Percentiles rank a stretch among this genome's conserved stretches.
Evolutionary conservation across 1,284 basidiomycete genomes (phyloP).

Genomic region (Fereydounia khargensis): DNA sequence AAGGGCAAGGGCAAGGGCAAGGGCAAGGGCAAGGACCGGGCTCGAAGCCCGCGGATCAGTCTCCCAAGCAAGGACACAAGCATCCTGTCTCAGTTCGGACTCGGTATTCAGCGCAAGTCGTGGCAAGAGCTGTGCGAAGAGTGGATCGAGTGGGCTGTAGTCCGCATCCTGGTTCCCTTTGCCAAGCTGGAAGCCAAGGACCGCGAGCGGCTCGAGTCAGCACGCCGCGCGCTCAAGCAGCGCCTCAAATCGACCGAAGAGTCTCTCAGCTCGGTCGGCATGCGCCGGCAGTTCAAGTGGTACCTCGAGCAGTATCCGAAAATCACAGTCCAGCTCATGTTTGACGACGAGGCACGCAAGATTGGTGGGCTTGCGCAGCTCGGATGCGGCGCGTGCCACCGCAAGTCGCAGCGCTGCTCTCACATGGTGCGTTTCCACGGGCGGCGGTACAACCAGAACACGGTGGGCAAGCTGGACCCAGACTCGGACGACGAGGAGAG

Average conservation of each 20-base stretch:
- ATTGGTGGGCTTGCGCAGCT: constrained; percentile 14
- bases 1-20: no score
- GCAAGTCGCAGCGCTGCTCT: constrained; percentile 14
- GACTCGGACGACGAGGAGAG: constrained; percentile 1
- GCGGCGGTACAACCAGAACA: constrained; percentile 20
- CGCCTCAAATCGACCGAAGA: constrained; percentile 17
- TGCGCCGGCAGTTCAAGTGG: constrained; percentile 37
- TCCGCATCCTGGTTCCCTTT: constrained; percentile 19
- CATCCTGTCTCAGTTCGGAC: background rate
- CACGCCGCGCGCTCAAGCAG: constrained; percentile 10
- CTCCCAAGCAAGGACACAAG: background rate
- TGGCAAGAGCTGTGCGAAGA: constrained; percentile 26
- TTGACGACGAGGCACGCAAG: constrained; percentile 13
- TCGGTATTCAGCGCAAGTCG: constrained; percentile 1
- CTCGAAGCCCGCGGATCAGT: background rate
- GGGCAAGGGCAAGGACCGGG: no score
- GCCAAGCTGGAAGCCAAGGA: constrained; percentile 6
- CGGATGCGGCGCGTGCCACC: constrained; percentile 31
- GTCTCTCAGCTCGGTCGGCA: constrained; percentile 13
- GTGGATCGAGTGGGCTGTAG: constrained; percentile 32
- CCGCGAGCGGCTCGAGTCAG: constrained; percentile 16
- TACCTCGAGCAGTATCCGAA: constrained; percentile 28
- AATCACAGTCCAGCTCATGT: constrained; percentile 9
- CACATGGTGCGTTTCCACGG: constrained; percentile 13
- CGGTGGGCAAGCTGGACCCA: constrained; percentile 3